Percentiles rank a stretch among this genome's conserved stretches.
phyloP scores from a whole-genome alignment of 345 rosid species.

The Sisymbrium altissimum region DNA sequence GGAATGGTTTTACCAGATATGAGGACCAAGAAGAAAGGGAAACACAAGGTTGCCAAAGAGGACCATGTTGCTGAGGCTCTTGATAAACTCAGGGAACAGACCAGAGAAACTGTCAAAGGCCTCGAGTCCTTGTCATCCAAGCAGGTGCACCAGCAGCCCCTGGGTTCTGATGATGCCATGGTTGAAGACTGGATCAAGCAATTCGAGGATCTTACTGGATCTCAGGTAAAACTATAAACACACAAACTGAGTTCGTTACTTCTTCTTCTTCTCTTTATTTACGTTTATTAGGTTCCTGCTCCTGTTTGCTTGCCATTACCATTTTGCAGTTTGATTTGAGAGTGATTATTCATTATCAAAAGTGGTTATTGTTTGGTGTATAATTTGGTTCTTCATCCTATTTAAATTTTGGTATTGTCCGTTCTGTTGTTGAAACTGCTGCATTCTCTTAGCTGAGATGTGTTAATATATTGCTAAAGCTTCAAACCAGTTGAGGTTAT shows the following conservation, averaged over 20 bases:
- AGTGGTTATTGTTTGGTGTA: background rate
- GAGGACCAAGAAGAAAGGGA: conserved; percentile 77
- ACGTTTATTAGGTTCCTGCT: too few species aligned
- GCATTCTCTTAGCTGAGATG: background rate
- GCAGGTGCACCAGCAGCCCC: conserved; percentile 21
- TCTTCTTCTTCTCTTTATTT: too few species aligned
- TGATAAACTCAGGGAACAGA: conserved; percentile 77
- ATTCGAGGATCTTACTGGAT: conserved; percentile 82
- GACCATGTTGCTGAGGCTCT: conserved; percentile 81
- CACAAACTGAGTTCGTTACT: background rate
- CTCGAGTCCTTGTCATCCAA: conserved; percentile 67
- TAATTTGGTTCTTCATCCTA: background rate
- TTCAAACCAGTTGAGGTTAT: background rate
- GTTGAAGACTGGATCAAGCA: conserved; percentile 96
- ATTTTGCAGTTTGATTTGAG: background rate
- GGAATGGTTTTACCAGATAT: conserved; percentile 95
- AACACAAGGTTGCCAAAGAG: conserved; percentile 59
- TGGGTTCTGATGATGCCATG: conserved; percentile 67
- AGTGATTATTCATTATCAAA: background rate
- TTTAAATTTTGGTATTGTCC: background rate
- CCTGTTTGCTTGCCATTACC: background rate
- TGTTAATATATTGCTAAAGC: background rate
- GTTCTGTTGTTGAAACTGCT: background rate
- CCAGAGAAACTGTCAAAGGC: conserved; percentile 80
- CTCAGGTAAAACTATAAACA: conserved; percentile 49